Percentiles rank a stretch among this genome's conserved stretches.
phyloP scores from a whole-genome alignment of 441 rosid species.

The Euphorbia schlechtendalii region DNA sequence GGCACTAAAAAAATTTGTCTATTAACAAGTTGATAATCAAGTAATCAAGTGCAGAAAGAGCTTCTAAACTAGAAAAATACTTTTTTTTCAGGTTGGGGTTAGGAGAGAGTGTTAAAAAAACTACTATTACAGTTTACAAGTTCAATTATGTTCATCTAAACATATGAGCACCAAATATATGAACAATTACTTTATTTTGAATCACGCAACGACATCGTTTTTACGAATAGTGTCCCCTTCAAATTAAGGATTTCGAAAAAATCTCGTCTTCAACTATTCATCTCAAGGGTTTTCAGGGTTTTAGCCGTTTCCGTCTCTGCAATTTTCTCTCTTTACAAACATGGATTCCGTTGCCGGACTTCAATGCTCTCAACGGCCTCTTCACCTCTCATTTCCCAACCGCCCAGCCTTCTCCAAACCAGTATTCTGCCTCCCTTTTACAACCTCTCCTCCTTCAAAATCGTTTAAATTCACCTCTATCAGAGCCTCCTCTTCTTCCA shows the following conservation, averaged over 20 bases:
- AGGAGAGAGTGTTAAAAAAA: too few relatives aligned
- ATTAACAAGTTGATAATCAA: too few relatives aligned
- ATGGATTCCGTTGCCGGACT: conserved; percentile 58
- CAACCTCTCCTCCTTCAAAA: conserved; percentile 13
- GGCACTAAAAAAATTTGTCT: too few relatives aligned
- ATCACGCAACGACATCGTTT: too few relatives aligned
- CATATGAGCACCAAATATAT: too few relatives aligned
- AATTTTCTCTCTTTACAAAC: neutral
- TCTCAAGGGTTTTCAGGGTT: conserved; percentile 4
- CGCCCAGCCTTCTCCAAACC: conserved; percentile 32
- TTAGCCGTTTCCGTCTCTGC: conserved; percentile 2
- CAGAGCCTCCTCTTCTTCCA: conserved; percentile 35
- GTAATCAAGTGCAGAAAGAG: too few relatives aligned
- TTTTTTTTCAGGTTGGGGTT: too few relatives aligned
- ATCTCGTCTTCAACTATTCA: neutral
- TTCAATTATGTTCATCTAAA: too few relatives aligned
- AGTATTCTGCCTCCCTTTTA: conserved; percentile 20
- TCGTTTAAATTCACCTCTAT: conserved; percentile 26
- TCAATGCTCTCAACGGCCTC: conserved; percentile 29
- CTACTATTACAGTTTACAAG: too few relatives aligned
- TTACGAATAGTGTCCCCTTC: too few relatives aligned
- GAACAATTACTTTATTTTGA: too few relatives aligned
- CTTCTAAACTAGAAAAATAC: too few relatives aligned
- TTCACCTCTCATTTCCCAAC: conserved; percentile 29
- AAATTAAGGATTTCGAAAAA: neutral